These are phyloP conservation scores for Saturnispora zaruensis DNA, from an alignment of 805 yeast genomes.

Conservation along the genomic window DNA sequence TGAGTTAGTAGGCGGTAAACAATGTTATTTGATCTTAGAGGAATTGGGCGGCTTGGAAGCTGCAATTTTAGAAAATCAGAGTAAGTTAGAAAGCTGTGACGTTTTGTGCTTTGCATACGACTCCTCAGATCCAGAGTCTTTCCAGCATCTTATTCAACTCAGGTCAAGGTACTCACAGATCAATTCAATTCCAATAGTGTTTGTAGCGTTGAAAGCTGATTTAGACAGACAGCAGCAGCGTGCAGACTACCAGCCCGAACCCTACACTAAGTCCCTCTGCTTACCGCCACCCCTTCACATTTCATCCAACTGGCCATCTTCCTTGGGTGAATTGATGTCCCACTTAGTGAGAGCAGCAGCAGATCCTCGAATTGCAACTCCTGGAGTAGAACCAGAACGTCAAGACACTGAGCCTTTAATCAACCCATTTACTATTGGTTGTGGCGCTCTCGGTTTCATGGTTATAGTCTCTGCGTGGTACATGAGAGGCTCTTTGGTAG, in stretches of 20 bases:
- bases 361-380: constrained; percentile 68
- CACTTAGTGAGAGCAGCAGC: constrained; percentile 86
- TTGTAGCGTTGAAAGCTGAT: constrained; percentile 92
- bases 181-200: constrained; percentile 68
- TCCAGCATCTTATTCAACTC: constrained; percentile 71
- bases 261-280: constrained; percentile 56
- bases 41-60: constrained; percentile 84
- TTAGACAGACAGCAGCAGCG: constrained; percentile 93
- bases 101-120: constrained; percentile 86
- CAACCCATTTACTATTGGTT: constrained; percentile 51
- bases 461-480: constrained; percentile 57
- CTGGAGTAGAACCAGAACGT: constrained; percentile 63
- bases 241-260: constrained; percentile 78
- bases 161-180: constrained; percentile 48
- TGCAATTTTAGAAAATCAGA: constrained; percentile 65
- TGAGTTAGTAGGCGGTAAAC: constrained; percentile 90
- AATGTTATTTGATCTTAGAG: constrained; percentile 82
- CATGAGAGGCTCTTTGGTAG: constrained; percentile 40
- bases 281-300: constrained; percentile 84
- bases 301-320: constrained; percentile 82
- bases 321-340: constrained; percentile 74
- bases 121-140: constrained; percentile 92
- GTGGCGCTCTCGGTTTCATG: constrained; percentile 63
- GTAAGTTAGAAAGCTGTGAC: constrained; percentile 75
- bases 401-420: constrained; percentile 35